Conservation (phyloP, 345 rosid species). For the Anacardium occidentale region DNA sequence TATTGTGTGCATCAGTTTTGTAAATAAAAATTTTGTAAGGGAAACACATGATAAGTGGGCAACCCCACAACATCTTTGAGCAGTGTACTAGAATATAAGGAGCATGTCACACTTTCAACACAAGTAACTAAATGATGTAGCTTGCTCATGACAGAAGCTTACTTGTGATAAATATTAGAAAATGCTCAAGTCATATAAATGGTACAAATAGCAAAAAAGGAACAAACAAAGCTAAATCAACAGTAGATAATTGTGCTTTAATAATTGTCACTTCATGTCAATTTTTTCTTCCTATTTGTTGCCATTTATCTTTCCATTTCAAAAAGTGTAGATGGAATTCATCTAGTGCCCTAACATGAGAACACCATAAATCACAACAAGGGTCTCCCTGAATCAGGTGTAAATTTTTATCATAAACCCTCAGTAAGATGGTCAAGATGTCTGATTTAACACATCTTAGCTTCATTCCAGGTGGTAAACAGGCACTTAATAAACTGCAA, state of each 20-base stretch:
- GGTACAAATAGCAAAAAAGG: not conserved
- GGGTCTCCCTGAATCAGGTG: too few species aligned
- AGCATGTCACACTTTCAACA: not conserved
- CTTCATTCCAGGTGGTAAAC: not conserved
- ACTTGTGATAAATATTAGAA: not conserved
- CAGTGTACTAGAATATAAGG: not conserved
- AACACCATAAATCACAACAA: not conserved
- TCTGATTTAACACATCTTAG: not conserved
- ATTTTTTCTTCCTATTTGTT: too few species aligned
- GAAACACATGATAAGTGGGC: not conserved
- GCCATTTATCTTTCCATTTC: too few species aligned
- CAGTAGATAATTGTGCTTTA: not conserved
- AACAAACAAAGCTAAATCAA: not conserved
- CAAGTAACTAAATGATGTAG: not conserved
- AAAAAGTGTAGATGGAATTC: too few species aligned
- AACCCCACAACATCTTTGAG: not conserved
- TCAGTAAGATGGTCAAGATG: not conserved
- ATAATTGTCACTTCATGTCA: too few species aligned
- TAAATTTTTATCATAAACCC: not conserved
- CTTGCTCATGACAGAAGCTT: not conserved
- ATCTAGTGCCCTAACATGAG: not conserved
- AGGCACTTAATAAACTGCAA: not conserved
- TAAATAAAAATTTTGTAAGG: not conserved
- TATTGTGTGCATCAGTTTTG: not conserved
- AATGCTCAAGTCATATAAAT: not conserved